Percentiles rank a stretch among this genome's conserved stretches.
Conservation (phyloP, 305 asterid species). For the Fraxinus dipetala region DNA sequence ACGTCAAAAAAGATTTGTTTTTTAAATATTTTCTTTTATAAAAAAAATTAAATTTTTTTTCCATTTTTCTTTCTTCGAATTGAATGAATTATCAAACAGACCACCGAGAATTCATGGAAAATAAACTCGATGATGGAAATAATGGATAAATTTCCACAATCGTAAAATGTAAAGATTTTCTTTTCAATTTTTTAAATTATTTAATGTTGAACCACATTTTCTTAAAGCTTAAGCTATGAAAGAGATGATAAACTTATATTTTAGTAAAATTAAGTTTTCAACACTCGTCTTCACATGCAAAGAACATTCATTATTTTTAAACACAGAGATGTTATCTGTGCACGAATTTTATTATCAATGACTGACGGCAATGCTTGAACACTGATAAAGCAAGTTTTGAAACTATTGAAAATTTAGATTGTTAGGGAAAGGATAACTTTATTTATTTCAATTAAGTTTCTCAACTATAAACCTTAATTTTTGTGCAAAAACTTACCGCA, state of each 20-base stretch:
- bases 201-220: background rate
- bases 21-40: background rate
- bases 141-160: background rate
- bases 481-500: constrained; percentile 15
- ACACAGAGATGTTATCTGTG: background rate
- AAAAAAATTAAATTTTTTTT: background rate
- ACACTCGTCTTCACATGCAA: background rate
- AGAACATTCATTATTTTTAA: background rate
- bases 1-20: background rate
- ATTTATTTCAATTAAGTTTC: background rate
- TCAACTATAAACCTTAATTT: background rate
- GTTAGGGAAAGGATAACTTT: background rate
- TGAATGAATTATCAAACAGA: background rate
- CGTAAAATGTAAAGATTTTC: background rate
- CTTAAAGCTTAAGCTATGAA: background rate
- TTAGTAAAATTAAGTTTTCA: background rate
- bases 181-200: background rate
- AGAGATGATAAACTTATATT: background rate
- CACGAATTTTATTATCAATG: background rate
- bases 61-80: background rate
- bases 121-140: background rate
- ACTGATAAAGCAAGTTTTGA: background rate
- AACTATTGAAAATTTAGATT: background rate
- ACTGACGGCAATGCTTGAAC: background rate
- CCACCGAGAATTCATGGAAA: background rate